These are phyloP conservation scores for Leccinum idahoense DNA, from an alignment of 1,284 basidiomycete genomes.

Conservation along the genomic window DNA sequence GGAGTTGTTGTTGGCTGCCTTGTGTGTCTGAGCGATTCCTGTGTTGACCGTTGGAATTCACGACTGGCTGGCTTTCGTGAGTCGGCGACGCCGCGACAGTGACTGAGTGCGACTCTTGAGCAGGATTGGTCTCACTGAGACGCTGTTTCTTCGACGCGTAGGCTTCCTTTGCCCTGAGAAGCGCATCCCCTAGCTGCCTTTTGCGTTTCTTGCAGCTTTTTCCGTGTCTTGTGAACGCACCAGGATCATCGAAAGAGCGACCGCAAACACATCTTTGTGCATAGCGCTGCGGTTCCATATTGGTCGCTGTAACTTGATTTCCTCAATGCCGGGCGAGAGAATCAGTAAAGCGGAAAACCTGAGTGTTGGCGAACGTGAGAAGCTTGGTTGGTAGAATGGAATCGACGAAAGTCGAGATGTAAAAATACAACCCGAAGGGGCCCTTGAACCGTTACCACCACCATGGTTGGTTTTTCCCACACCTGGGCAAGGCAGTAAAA, in stretches of 20 bases:
- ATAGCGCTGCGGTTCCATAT: neutral
- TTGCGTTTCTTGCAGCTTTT: slow-evolving; percentile 1
- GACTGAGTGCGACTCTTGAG: neutral
- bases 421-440: no score
- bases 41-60: neutral
- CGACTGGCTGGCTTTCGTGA: neutral
- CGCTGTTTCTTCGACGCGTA: neutral
- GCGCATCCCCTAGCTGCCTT: neutral
- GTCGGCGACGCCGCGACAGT: neutral
- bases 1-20: neutral
- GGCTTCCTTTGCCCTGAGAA: neutral
- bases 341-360: no score
- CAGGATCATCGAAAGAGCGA: neutral
- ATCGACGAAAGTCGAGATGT: no score
- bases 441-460: no score
- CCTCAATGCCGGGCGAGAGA: no score
- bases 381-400: no score
- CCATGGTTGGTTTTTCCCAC: no score
- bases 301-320: neutral
- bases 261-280: neutral
- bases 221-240: neutral
- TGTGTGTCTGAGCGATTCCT: neutral
- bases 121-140: neutral
- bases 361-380: no score
- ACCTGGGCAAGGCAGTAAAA: no score